Base-by-base conservation (phyloP, 805 yeast genomes). In the Zygoascus tannicola region DNA sequence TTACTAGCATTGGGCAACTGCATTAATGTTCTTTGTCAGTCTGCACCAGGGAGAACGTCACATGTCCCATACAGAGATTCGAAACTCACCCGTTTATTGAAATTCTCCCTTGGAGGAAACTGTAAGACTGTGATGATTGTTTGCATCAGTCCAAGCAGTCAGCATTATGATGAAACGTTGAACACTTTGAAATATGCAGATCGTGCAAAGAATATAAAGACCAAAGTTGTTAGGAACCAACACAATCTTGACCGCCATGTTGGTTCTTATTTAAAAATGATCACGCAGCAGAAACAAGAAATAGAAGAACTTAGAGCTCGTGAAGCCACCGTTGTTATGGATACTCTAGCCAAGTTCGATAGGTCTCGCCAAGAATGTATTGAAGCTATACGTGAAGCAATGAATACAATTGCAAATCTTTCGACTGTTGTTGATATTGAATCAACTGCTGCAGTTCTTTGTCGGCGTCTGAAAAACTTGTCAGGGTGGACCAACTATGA, bases 41-140 rank as follows among this genome's bases (percentile, higher is more conserved):
- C 78, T 3, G 70, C 80, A 45, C 87, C 81, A 51, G 75, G 78
- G 4, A 70, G 80, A 45, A 65, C 75, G 47, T 71, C 74, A 54
- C 96, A 87, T 64, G 75, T 90, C 8, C 97, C 97, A 0, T 90
- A 85, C 61, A 66, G 97, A 53, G 94, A 90, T 59, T 85, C 95
- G 5, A 88, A 88, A 56, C 68, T 90, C 43, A 90, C 97, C 0
- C 66, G 97, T 51, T 67, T 90, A 40, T 70, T 90, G 44, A 86
- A 88, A 58, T 86, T 85, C 57, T 87, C 96, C 0, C 66, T 90
- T 12, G 96, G 96, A 2, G 97, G 97, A 0, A 85, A 86, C 58
- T 90, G 97, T 63, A 82, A 84, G 58, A 90, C 97, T 0, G 88
- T 86, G 3, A 90, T 90, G 97, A 85, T 90, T 51, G 97, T 87